These are phyloP conservation scores for Lodderomyces beijingensis DNA, from an alignment of 1,139 yeast genomes.

Conservation along the genomic window DNA sequence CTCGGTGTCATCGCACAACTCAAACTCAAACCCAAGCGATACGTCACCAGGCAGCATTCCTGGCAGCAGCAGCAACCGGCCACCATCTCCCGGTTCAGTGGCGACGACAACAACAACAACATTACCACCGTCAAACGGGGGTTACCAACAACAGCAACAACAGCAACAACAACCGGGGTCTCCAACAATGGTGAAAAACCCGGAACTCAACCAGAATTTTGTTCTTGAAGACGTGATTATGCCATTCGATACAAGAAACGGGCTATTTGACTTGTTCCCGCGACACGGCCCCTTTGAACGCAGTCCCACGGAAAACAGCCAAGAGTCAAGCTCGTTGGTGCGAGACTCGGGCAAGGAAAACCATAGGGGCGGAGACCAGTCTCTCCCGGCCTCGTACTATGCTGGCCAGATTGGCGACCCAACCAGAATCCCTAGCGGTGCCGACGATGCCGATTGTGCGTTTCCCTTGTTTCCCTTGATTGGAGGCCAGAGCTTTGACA, in stretches of 20 bases:
- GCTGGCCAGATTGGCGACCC: background rate
- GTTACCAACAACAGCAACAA: conserved; percentile 5
- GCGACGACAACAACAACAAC: background rate
- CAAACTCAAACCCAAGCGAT: background rate
- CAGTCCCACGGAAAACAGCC: background rate
- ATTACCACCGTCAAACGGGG: conserved; percentile 5
- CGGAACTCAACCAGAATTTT: conserved; percentile 17
- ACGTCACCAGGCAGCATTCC: background rate
- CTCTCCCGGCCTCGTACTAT: background rate
- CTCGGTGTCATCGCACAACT: conserved; percentile 6
- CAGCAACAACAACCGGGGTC: background rate
- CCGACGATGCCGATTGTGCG: conserved; percentile 24
- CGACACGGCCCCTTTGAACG: background rate
- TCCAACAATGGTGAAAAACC: conserved; percentile 1
- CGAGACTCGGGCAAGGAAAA: background rate
- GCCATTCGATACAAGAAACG: conserved; percentile 28
- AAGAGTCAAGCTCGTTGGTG: background rate
- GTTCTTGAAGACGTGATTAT: conserved; percentile 30
- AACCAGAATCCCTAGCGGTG: conserved; percentile 7
- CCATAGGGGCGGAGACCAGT: too few species aligned
- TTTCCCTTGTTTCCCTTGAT: conserved; percentile 53
- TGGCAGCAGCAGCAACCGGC: background rate
- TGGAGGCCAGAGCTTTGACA: conserved; percentile 42
- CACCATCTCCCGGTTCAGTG: background rate
- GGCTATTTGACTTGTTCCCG: conserved; percentile 23